Percentiles rank a stretch among this genome's conserved stretches.
These are phyloP conservation scores for Candida montana DNA, from an alignment of 805 yeast species.

Conservation along the genomic window DNA sequence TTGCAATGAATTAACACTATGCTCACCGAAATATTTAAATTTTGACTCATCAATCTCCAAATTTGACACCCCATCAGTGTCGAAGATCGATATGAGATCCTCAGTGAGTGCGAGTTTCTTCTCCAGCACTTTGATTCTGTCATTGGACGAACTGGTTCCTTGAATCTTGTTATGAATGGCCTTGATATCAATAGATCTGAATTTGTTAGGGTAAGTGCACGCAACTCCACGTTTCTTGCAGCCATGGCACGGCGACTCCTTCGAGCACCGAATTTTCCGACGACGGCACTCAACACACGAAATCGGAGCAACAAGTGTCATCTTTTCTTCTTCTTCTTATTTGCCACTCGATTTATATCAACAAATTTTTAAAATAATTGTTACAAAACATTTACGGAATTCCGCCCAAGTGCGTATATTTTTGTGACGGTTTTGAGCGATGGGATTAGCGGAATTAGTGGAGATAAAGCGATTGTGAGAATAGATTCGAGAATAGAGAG, in stretches of 20 bases:
- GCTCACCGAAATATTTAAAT: constrained; percentile 11
- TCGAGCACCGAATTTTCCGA: constrained; percentile 21
- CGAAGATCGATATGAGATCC: constrained; percentile 22
- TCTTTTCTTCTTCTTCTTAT: not conserved
- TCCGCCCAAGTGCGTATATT: not conserved
- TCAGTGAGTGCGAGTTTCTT: constrained; percentile 13
- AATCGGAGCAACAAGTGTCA: constrained; percentile 16
- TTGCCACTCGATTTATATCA: not conserved
- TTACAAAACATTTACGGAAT: not conserved
- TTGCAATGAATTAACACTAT: constrained; percentile 14
- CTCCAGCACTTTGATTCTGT: constrained; percentile 18
- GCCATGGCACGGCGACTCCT: constrained; percentile 16
- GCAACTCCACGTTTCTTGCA: constrained; percentile 11
- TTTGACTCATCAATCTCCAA: not conserved
- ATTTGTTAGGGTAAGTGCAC: constrained; percentile 21
- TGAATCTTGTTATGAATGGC: not conserved
- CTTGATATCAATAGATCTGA: constrained; percentile 20
- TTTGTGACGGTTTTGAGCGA: not conserved
- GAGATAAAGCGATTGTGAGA: no score
- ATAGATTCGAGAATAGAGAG: no score
- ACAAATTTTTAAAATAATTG: not conserved
- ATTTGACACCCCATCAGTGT: constrained; percentile 10
- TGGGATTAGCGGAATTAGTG: no score
- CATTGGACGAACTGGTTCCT: constrained; percentile 1
- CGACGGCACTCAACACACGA: constrained; percentile 25